Conservation (phyloP, 2,329 filamentous ascomycete genomes). For the Talaromyces islandicus region DNA sequence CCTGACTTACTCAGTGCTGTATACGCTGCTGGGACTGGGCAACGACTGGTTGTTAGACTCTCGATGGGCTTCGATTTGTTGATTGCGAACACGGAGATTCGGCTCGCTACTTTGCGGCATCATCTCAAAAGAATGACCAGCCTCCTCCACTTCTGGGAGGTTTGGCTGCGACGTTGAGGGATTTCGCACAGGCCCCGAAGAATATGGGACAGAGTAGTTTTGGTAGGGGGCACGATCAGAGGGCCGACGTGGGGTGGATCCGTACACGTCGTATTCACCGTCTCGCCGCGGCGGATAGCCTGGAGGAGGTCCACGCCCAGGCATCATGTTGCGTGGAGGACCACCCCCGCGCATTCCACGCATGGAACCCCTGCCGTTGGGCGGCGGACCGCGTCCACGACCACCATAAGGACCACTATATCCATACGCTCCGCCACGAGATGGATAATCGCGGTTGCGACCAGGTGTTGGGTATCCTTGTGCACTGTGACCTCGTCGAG, state of each 20-base stretch:
- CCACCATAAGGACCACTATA: slow-evolving; percentile 20
- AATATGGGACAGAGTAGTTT: slow-evolving; percentile 21
- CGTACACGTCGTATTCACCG: slow-evolving; percentile 29
- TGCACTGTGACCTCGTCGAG: slow-evolving; percentile 30
- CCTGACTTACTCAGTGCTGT: slow-evolving; percentile 65
- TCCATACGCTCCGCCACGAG: slow-evolving; percentile 34
- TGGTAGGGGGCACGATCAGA: slow-evolving; percentile 17
- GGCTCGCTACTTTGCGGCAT: slow-evolving; percentile 59
- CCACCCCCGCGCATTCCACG: slow-evolving; percentile 29
- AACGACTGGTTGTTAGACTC: slow-evolving; percentile 19
- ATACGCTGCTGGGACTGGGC: slow-evolving; percentile 64
- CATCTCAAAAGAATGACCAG: slow-evolving; percentile 73
- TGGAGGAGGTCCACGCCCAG: slow-evolving; percentile 41
- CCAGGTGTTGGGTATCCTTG: slow-evolving; percentile 34
- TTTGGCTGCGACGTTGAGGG: slow-evolving; percentile 25
- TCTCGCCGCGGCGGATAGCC: slow-evolving; percentile 47
- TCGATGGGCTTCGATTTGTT: background rate
- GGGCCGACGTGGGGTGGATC: slow-evolving; percentile 18
- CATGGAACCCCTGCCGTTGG: slow-evolving; percentile 40
- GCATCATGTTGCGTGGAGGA: slow-evolving; percentile 38
- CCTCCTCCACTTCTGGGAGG: slow-evolving; percentile 26
- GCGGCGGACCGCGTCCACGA: slow-evolving; percentile 30
- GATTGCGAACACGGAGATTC: slow-evolving; percentile 17
- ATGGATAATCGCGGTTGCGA: slow-evolving; percentile 48
- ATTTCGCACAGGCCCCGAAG: slow-evolving; percentile 18